A percentile compares a stretch with the other conserved stretches of the same genome.
These are phyloP conservation scores for Agrostemma githago DNA, from an alignment of 148 eudicot species.

Conservation along the genomic window DNA sequence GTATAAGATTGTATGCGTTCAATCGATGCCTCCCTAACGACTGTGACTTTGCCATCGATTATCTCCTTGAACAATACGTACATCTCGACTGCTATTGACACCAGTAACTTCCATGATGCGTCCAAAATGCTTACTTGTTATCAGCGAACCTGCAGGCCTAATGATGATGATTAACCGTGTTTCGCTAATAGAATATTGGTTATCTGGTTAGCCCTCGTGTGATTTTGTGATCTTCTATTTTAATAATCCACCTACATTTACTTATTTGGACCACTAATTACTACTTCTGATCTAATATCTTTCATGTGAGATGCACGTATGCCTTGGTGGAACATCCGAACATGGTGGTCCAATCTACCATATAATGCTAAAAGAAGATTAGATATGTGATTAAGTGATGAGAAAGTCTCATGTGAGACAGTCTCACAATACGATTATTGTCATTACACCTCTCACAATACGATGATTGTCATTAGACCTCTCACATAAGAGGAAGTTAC, in stretches of 20 bases:
- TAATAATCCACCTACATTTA: not conserved
- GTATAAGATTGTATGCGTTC: no score
- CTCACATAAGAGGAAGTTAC: no score
- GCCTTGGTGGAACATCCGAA: no score
- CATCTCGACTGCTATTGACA: not conserved
- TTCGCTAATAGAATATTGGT: not conserved
- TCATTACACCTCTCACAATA: no score
- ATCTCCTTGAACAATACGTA: not conserved
- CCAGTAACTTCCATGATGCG: not conserved
- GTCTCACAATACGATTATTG: no score
- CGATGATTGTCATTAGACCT: no score
- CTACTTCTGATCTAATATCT: not conserved
- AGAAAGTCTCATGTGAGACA: no score
- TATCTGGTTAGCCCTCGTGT: constrained; percentile 8
- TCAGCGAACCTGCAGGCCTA: not conserved
- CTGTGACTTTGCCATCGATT: not conserved
- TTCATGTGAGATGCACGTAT: not conserved
- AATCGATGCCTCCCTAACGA: no score
- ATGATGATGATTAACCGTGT: constrained; percentile 1
- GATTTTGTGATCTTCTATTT: not conserved
- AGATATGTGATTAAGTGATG: no score
- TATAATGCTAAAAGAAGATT: no score
- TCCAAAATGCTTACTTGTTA: not conserved
- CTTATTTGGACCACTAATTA: not conserved
- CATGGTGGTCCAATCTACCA: not conserved